Evolutionary conservation across 2,329 filamentous ascomycete species (phyloP).

Genomic region (Phyllosticta paracitricarpa): DNA sequence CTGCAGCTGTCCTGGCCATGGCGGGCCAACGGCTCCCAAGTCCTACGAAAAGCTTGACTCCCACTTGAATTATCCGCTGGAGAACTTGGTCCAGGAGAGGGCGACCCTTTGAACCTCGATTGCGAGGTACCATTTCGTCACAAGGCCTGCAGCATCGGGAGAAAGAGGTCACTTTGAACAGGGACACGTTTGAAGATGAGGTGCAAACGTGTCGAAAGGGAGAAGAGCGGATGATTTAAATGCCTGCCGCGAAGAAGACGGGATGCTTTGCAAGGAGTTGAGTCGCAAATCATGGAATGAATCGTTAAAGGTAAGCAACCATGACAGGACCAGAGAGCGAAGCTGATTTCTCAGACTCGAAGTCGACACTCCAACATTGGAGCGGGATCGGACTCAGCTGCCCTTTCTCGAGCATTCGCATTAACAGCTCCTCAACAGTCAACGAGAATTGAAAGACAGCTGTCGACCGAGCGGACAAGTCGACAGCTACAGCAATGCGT

Average conservation of each 20-base stretch:
- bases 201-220: background rate
- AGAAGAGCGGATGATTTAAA: background rate
- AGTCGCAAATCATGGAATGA: background rate
- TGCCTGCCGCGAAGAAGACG: background rate
- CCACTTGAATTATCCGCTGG: background rate
- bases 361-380: background rate
- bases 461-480: no score
- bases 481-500: no score
- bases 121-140: background rate
- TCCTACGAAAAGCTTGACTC: conserved; percentile 2
- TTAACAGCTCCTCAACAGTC: no score
- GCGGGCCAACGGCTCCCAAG: background rate
- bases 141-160: background rate
- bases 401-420: no score
- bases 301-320: background rate
- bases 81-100: background rate
- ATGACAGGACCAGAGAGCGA: background rate
- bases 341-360: background rate
- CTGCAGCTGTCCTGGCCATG: conserved; percentile 8
- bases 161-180: background rate
- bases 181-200: background rate
- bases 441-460: no score
- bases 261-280: background rate
- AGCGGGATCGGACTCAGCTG: no score
- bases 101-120: background rate